Percentiles rank a stretch among this genome's conserved stretches.
phyloP scores from a whole-genome alignment of 495 filamentous ascomycete species.

The Penicillium antarcticum region DNA sequence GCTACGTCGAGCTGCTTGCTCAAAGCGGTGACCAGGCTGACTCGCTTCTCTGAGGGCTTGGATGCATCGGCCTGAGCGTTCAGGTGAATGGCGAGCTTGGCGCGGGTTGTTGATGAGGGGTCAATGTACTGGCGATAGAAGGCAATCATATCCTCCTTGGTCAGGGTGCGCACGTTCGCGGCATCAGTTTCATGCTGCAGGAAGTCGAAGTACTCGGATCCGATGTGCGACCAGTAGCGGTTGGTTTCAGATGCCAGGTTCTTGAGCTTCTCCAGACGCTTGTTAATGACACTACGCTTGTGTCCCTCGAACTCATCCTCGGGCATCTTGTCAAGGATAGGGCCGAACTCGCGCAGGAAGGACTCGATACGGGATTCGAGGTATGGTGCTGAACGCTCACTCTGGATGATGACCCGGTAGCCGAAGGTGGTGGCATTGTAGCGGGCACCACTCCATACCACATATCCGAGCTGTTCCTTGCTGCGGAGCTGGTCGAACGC shows the following conservation, averaged over 20 bases:
- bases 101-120: conserved; percentile 66
- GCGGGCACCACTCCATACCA: conserved; percentile 80
- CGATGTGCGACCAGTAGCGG: conserved; percentile 81
- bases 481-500: conserved; percentile 92
- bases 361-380: conserved; percentile 82
- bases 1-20: conserved; percentile 49
- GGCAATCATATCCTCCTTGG: conserved; percentile 70
- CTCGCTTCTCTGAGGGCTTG: conserved; percentile 49
- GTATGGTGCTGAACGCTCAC: conserved; percentile 78
- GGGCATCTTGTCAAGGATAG: conserved; percentile 68
- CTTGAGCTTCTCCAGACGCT: conserved; percentile 88
- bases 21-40: conserved; percentile 48
- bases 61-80: conserved; percentile 45
- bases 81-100: conserved; percentile 81
- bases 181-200: conserved; percentile 76
- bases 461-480: conserved; percentile 96
- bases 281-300: conserved; percentile 85
- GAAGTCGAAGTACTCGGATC: conserved; percentile 87
- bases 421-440: conserved; percentile 69
- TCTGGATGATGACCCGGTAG: conserved; percentile 91
- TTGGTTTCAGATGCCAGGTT: conserved; percentile 81
- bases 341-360: conserved; percentile 67
- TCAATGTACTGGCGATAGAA: conserved; percentile 79
- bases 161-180: conserved; percentile 66
- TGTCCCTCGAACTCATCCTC: conserved; percentile 85